Base-by-base conservation (phyloP, 2,329 filamentous ascomycete genomes). In the Coniochaeta sp. region DNA sequence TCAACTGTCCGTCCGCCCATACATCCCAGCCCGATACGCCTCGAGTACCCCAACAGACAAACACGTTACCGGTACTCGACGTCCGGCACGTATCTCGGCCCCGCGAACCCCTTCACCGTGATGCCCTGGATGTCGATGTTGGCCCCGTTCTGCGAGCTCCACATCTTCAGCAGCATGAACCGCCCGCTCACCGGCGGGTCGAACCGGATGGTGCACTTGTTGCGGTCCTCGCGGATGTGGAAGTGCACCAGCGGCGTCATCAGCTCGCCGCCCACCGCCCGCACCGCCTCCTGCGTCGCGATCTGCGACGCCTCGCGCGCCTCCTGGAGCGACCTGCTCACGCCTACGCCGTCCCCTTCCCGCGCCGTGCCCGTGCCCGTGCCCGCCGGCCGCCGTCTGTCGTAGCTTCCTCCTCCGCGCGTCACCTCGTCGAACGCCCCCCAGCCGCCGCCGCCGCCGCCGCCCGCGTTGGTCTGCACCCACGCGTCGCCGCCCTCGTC, bases 61-160 rank as follows among this genome's bases (percentile, higher is more conserved):
- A 19, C 10, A 4, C 19, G 22, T 28, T 52, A 52, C 47, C 47
- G 22, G 38, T 57, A 57, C 24, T 88, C 81, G 30, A 87, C 75
- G 2, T 87, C 83, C 8, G 91, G 90, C 68, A 96, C 95, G 72
- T 88, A 96, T 62, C 93, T 84, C 10, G 90, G 89, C 4, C 93
- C 93, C 0, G 91, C 90, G 73, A 88, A 97, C 0, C 93, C 93
- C 68, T 89, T 88, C 1, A 88, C 89, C 61, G 92, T 83, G 26
- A 97, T 87, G 54, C 88, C 91, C 72, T 96, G 89, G 42, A 98
- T 91, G 70, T 96, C 92, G 64, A 97, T 96, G 68, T 96, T 96
- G 61, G 78, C 78, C 5, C 71, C 67, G 28, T 85, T 82, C 61
- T 85, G 84, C 1, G 89, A 89, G 67, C 88, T 92, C 90, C 91